Evolutionary conservation across 2,329 filamentous ascomycete genomes (phyloP), one percentile per base, ranked within the genome.

Genomic region (Phialophora macrospora): DNA sequence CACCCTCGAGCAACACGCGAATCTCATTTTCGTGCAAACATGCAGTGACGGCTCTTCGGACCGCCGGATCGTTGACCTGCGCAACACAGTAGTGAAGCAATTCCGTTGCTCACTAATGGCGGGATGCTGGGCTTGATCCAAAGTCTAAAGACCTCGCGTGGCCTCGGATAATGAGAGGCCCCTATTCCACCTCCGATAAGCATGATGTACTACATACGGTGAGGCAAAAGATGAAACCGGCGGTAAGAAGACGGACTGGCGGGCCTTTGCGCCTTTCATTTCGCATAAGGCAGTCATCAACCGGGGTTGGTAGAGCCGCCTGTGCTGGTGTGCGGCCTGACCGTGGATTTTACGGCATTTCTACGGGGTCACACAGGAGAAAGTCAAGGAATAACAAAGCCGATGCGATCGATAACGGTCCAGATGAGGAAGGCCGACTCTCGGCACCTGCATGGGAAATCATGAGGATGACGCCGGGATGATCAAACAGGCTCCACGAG

Each of bases 401-500:
- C 55, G 28, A 38, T n/a, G 17, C 38, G 38, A 22, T 22, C 52
- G 59, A 44, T 24, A 24, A 24, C 38, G 26, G 49, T 57, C 62
- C 28, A 54, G 28, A 56, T 61, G 17, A 30, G 59, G 62, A 60
- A 62, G 41, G 54, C 59, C 49, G 32, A 38, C 48, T 26, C n/a
- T 52, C 32, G 55, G 58, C 30, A 51, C 54, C 62, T 55, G 55
- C 62, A 67, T 62, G 65, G 62, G 55, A 67, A 67, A 67, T 64
- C 26, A 64, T 55, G 38, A 62, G 62, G 62, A 58, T 48, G 41
- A 49, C 59, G 55, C 55, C 34, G 48, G 34, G 65, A 60, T 58
- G 65, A 67, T 67, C 65, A 64, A 67, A 65, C 65, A 30, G 52
- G 46, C 65, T 60, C 62, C 55, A 65, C 55, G 62, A 28, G 26